Evolutionary conservation across 768 basidiomycete genomes (phyloP), one percentile per base, ranked within the genome.

Genomic region (Tricholoma matsutake): DNA sequence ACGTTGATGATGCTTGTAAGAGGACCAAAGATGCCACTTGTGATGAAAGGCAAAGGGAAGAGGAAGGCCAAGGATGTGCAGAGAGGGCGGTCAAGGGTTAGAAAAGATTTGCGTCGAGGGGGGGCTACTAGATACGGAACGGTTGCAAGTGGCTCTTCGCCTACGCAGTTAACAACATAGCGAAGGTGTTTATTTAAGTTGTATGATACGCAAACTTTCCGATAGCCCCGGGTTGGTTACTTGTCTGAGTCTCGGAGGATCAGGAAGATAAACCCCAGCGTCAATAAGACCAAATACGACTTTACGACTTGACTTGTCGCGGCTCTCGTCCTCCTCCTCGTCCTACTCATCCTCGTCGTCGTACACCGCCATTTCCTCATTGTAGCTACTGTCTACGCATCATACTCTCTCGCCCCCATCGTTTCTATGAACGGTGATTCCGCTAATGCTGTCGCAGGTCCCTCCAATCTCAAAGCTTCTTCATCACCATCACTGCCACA

Each of bases 361-460:
- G 29, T 51, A 53, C 28, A 9, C 18, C 41, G 62, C 31, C 57
- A 31, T 63, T 67, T 64, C 31, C 43, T 58, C 54, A 58, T 59
- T 25, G 56, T 69, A 69, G 62, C 63, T 64, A 65, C 65, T 57
- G 66, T 57, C 65, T 61, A 4, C 66, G 59, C 55, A 61, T 60
- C 61, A 63, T 57, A 51, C 64, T 56, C 41, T 58, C 52, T 34
- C 59, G 5, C 32, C 54, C 28, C 59, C 54, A 18, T 60, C 65
- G 56, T 56, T 64, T 69, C 63, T 65, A 80, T 80, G 80, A 75
- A 75, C 74, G 69, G 70, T 63, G 72, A 77, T 62, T 71, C 76
- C 72, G 57, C 71, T 60, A 85, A 87, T 69, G 84, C 87, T 61
- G 75, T 86, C 66, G 86, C 87, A 57, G 88, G 87, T 39, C 87